These are phyloP conservation scores for Peronospora tabacina DNA, from an alignment of 352 stramenopile species.

Conservation along the genomic window DNA sequence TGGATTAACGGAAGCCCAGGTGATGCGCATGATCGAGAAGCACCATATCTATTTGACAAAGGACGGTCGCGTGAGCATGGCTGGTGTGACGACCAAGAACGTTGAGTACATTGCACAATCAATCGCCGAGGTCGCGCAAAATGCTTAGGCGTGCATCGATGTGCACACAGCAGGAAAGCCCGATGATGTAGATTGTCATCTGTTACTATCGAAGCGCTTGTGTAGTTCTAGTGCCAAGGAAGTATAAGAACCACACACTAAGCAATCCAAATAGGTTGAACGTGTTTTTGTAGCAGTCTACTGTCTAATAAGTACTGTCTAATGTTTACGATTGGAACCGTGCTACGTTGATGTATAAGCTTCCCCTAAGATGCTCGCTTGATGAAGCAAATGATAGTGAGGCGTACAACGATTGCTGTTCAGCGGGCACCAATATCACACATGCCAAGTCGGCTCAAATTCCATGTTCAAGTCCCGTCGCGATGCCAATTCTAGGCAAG, in stretches of 20 bases:
- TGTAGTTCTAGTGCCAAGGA: conserved; percentile 10
- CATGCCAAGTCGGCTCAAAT: no score
- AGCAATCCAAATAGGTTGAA: conserved; percentile 9
- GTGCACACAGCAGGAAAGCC: neutral
- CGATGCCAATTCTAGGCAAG: neutral
- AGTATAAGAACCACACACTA: conserved; percentile 17
- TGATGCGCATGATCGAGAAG: conserved; percentile 89
- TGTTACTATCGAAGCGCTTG: neutral
- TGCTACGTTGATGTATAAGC: neutral
- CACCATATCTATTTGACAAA: conserved; percentile 98
- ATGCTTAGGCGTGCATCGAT: conserved; percentile 40
- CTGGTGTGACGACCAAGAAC: conserved; percentile 94
- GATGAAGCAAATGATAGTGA: no score
- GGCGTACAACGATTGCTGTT: no score
- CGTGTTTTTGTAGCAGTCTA: no score
- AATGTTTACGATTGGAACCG: neutral
- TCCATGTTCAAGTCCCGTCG: no score
- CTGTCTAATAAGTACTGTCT: no score
- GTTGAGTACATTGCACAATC: conserved; percentile 93
- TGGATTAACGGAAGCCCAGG: conserved; percentile 92
- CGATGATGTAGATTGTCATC: neutral
- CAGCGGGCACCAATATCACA: no score
- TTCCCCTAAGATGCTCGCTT: neutral
- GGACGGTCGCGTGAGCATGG: conserved; percentile 97
- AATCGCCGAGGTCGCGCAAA: conserved; percentile 91